phyloP scores from a whole-genome alignment of 192 early-diverging fungal species.

The Dispira simplex region DNA sequence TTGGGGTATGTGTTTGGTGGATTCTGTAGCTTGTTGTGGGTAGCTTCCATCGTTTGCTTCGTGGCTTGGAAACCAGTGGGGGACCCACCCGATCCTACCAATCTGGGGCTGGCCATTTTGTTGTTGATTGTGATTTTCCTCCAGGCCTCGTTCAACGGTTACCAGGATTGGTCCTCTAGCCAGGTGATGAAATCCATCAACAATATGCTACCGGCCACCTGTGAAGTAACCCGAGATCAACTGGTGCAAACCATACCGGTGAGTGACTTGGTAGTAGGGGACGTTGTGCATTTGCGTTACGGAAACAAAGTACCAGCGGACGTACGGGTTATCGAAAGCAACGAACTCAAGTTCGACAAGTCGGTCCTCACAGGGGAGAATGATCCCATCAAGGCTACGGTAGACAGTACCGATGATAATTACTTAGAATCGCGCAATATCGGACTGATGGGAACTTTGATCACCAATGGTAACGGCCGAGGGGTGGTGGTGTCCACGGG shows the following conservation, averaged over 20 bases:
- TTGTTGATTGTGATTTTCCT: conserved; percentile 46
- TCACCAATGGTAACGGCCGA: conserved; percentile 51
- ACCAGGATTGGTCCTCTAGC: conserved; percentile 50
- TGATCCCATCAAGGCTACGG: conserved; percentile 45
- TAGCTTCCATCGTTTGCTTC: conserved; percentile 42
- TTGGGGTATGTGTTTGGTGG: conserved; percentile 45
- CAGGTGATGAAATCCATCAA: conserved; percentile 55
- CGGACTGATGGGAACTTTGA: conserved; percentile 54
- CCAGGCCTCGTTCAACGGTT: conserved; percentile 49
- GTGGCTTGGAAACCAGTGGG: conserved; percentile 48
- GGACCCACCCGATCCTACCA: conserved; percentile 34
- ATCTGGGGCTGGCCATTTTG: conserved; percentile 40
- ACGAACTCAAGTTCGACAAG: conserved; percentile 63
- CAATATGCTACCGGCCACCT: conserved; percentile 46
- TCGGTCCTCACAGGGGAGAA: conserved; percentile 65
- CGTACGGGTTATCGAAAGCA: conserved; percentile 40
- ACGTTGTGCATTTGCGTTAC: conserved; percentile 44
- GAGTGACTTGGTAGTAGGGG: conserved; percentile 51
- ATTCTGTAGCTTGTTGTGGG: conserved; percentile 53
- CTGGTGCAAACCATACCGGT: conserved; percentile 25
- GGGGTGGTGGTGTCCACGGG: conserved; percentile 68
- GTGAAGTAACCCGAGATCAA: conserved; percentile 55
- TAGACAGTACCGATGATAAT: conserved; percentile 48
- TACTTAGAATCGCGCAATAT: conserved; percentile 71
- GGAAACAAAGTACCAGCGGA: conserved; percentile 73